Evolutionary conservation across 2,329 filamentous ascomycete genomes (phyloP).

Genomic region (Rutstroemia sp.): DNA sequence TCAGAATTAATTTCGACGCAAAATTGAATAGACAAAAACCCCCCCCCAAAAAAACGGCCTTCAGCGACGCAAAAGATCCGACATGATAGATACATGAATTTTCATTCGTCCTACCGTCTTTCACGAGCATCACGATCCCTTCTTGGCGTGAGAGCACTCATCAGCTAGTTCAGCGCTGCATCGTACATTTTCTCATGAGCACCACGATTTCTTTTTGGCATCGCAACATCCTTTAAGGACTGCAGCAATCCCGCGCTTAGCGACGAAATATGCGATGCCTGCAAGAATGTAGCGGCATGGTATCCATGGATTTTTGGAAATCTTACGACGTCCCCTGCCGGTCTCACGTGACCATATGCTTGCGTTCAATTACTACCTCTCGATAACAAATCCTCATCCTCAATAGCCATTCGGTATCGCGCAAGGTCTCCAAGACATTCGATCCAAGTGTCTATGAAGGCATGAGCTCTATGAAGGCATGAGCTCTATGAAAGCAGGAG

Average conservation of each 20-base stretch:
- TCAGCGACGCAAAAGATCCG: too few species aligned
- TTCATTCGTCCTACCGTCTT: slow-evolving; percentile 51
- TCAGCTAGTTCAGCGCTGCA: slow-evolving; percentile 57
- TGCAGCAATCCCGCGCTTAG: slow-evolving; percentile 57
- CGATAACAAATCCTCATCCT: too few species aligned
- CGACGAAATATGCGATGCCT: slow-evolving; percentile 83
- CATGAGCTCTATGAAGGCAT: too few species aligned
- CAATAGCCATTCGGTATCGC: too few species aligned
- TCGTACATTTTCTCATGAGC: slow-evolving; percentile 71
- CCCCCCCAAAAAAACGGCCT: too few species aligned
- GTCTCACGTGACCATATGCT: slow-evolving; percentile 81
- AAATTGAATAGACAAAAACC: too few species aligned
- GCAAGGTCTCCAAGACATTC: slow-evolving; percentile 86
- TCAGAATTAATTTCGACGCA: too few species aligned
- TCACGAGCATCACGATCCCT: slow-evolving; percentile 40
- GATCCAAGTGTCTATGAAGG: too few species aligned
- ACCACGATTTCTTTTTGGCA: slow-evolving; percentile 81
- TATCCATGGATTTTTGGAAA: slow-evolving; percentile 77
- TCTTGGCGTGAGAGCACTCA: too few species aligned
- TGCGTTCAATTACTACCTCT: slow-evolving; percentile 72
- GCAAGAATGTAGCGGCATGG: slow-evolving; percentile 90
- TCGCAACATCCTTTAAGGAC: slow-evolving; percentile 78
- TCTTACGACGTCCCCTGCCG: slow-evolving; percentile 68
- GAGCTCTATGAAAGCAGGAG: too few species aligned
- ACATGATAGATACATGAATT: too few species aligned